Conservation (phyloP, 2,329 filamentous ascomycete species). For the Cladosporium austrohemisphaericum region DNA sequence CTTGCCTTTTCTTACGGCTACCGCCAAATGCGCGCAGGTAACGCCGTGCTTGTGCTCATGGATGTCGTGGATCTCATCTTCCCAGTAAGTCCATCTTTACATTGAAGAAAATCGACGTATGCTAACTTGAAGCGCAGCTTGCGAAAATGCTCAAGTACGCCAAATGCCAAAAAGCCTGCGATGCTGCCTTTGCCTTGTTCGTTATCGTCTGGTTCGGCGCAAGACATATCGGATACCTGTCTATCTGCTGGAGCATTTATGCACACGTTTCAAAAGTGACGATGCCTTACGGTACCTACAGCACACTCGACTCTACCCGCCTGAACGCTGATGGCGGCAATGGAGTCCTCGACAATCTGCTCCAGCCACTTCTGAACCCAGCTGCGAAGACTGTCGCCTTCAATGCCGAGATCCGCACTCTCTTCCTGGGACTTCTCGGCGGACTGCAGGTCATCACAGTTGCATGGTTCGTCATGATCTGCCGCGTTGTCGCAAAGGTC, state of each 20-base stretch:
- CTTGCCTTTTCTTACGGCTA: slow-evolving; percentile 82
- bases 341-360: slow-evolving; percentile 53
- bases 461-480: slow-evolving; percentile 86
- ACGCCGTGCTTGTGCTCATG: slow-evolving; percentile 86
- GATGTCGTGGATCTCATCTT: slow-evolving; percentile 87
- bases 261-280: slow-evolving; percentile 55
- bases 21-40: slow-evolving; percentile 80
- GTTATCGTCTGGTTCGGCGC: slow-evolving; percentile 79
- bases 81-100: slow-evolving; percentile 57
- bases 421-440: slow-evolving; percentile 73
- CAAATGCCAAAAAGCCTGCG: slow-evolving; percentile 70
- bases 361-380: slow-evolving; percentile 70
- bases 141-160: slow-evolving; percentile 95
- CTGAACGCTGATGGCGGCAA: slow-evolving; percentile 50
- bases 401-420: slow-evolving; percentile 68
- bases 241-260: slow-evolving; percentile 79
- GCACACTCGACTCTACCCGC: slow-evolving; percentile 50
- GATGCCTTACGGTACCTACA: slow-evolving; percentile 69
- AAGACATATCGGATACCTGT: slow-evolving; percentile 75
- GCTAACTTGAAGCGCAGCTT: slow-evolving; percentile 7
- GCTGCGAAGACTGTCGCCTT: slow-evolving; percentile 71
- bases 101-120: not conserved
- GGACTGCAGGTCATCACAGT: slow-evolving; percentile 76
- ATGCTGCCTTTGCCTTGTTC: slow-evolving; percentile 79
- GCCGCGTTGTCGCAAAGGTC: slow-evolving; percentile 76